Base-by-base conservation (phyloP, 2,329 filamentous ascomycete genomes). In the Mycosphaerelloides madeirae region DNA sequence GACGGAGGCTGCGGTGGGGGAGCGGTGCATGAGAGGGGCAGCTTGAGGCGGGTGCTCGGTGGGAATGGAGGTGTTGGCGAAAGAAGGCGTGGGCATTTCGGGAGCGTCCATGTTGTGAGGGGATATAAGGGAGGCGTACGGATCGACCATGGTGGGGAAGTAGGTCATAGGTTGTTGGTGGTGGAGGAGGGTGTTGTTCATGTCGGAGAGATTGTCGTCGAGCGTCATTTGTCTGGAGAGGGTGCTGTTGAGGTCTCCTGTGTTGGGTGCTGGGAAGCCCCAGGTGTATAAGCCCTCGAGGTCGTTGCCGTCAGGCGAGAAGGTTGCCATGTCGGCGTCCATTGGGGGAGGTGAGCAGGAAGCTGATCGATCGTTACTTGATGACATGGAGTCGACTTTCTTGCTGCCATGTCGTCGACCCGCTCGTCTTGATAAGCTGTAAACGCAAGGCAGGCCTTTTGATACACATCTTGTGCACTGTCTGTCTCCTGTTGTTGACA, bases 371-470 rank as follows among this genome's bases (percentile, higher is more conserved):
- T 29, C 20, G 9, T 8, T 12, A n/a, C 9, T 29, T 18, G 3
- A 15, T n/a, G 20, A 28, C 11, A 15, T 7, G n/a, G 25, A 7
- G 37, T 31, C 32, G 14, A 11, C 32, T 34, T 34, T 16, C 32
- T 20, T 46, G 22, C 37, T 42, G 14, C 29, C 41, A 13, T 41
- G 45, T 31, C 49, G 46, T 22, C 52, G 46, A n/a, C 55, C 55
- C 18, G 48, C 53, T 43, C 55, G 50, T n/a, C 54, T 38, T 6
- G 53, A 56, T 18, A 47, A 50, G 44, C 49, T 53, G 46, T 58
- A 58, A 19, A 49, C 42, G 43, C 55, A 58, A 22, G 45, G 20
- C 15, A 51, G 37, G 16, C 49, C 45, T 43, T 50, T 52, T n/a
- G 36, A 34, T 31, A 38, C 25, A 46, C 55, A 58, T 34, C 55